Percentiles rank a stretch among this genome's conserved stretches.
Evolutionary conservation across 768 basidiomycete species (phyloP).

Genomic region (Auriculariales sp.): DNA sequence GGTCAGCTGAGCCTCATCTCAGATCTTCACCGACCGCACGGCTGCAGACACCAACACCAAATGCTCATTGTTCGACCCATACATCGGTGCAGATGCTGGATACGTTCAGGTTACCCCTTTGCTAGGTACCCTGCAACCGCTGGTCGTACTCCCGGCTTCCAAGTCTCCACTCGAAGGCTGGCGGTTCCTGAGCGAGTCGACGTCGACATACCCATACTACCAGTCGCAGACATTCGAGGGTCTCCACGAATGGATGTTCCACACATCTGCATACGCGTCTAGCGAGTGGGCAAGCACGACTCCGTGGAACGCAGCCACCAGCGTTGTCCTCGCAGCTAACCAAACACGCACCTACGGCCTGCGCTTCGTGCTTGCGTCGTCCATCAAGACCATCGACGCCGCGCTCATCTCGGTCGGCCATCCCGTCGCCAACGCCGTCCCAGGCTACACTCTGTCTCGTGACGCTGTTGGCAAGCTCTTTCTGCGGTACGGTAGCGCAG

Average conservation of each 20-base stretch:
- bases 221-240: slow-evolving; percentile 49
- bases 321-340: slow-evolving; percentile 28
- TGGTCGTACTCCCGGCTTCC: slow-evolving; percentile 32
- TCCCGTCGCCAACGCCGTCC: slow-evolving; percentile 37
- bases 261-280: slow-evolving; percentile 39
- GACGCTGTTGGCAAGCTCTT: slow-evolving; percentile 38
- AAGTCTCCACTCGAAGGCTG: slow-evolving; percentile 39
- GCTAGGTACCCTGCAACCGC: slow-evolving; percentile 31
- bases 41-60: slow-evolving; percentile 35
- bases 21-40: slow-evolving; percentile 43
- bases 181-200: slow-evolving; percentile 39
- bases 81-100: slow-evolving; percentile 42
- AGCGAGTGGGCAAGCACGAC: slow-evolving; percentile 37
- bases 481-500: slow-evolving; percentile 27
- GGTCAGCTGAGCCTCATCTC: not conserved
- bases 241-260: slow-evolving; percentile 46
- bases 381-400: slow-evolving; percentile 34
- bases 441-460: slow-evolving; percentile 35
- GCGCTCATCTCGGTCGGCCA: slow-evolving; percentile 25
- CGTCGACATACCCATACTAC: slow-evolving; percentile 29
- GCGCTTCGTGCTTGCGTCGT: slow-evolving; percentile 33
- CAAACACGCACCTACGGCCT: slow-evolving; percentile 39
- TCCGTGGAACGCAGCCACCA: slow-evolving; percentile 41
- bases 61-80: slow-evolving; percentile 43
- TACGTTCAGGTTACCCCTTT: slow-evolving; percentile 39